These are phyloP conservation scores for Ophiostoma novo-ulmi DNA, from an alignment of 2,329 filamentous ascomycete species.

Conservation along the genomic window DNA sequence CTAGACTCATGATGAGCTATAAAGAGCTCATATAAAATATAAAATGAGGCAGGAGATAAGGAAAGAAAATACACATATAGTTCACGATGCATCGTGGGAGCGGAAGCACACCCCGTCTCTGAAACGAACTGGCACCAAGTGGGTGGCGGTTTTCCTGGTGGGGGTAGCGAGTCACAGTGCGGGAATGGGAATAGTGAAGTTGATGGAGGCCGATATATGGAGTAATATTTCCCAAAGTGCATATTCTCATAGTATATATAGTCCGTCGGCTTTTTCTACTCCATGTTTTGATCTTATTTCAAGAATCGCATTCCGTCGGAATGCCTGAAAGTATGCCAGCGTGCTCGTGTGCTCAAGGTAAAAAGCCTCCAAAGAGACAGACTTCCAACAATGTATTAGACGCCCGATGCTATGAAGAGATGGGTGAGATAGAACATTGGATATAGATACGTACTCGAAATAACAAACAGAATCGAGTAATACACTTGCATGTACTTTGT, in stretches of 20 bases:
- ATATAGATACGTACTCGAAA: background rate
- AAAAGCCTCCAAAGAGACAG: background rate
- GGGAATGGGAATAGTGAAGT: constrained; percentile 3
- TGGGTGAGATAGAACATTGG: background rate
- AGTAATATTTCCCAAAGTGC: background rate
- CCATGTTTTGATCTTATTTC: too few species aligned
- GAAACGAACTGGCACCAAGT: background rate
- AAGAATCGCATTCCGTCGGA: background rate
- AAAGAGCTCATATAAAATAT: background rate
- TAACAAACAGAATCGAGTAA: constrained; percentile 17
- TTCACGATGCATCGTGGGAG: constrained; percentile 4
- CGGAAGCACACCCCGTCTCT: background rate
- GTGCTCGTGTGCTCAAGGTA: background rate
- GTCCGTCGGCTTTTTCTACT: background rate
- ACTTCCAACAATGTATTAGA: background rate
- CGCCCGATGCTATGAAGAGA: background rate
- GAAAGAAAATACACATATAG: background rate
- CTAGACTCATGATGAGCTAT: background rate
- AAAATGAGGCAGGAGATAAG: background rate
- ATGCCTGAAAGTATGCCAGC: background rate
- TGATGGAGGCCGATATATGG: background rate
- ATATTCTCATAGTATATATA: background rate
- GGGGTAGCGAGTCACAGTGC: constrained; percentile 12
- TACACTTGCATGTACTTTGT: constrained; percentile 14
- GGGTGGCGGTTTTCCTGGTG: constrained; percentile 19